These are phyloP conservation scores for Canariomyces notabilis DNA, from an alignment of 2,329 filamentous ascomycete genomes.

Conservation along the genomic window DNA sequence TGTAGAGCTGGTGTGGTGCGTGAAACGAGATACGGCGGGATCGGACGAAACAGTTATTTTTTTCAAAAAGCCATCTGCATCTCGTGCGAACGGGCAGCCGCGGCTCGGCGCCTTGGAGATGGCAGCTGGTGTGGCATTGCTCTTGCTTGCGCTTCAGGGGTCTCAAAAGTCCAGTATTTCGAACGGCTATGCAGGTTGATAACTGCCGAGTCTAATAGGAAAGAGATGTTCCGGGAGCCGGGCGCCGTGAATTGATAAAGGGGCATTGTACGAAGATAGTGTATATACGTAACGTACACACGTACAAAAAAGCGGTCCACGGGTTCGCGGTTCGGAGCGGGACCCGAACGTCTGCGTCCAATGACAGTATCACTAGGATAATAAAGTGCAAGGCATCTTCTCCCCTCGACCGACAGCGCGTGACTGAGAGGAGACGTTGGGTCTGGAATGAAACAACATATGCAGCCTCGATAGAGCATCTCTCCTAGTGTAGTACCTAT, in stretches of 20 bases:
- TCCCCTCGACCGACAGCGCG: background rate
- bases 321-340: background rate
- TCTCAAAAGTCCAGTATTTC: slow-evolving; percentile 8
- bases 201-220: slow-evolving; percentile 18
- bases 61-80: background rate
- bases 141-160: slow-evolving; percentile 16
- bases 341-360: too few species aligned
- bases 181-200: slow-evolving; percentile 22
- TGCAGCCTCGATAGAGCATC: background rate
- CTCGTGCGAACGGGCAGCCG: background rate
- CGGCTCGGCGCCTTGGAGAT: background rate
- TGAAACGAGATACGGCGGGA: slow-evolving; percentile 2
- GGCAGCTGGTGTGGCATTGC: slow-evolving; percentile 23
- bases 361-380: too few species aligned
- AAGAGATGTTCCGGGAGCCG: background rate
- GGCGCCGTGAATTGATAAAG: background rate
- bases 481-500: too few species aligned
- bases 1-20: background rate
- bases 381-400: background rate
- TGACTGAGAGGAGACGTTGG: background rate
- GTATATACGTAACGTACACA: background rate
- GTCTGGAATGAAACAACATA: background rate
- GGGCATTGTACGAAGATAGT: background rate
- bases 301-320: background rate
- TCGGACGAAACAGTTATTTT: slow-evolving; percentile 1